Evolutionary conservation across 2,329 filamentous ascomycete genomes (phyloP).

Genomic region (Calonectria honghensis): DNA sequence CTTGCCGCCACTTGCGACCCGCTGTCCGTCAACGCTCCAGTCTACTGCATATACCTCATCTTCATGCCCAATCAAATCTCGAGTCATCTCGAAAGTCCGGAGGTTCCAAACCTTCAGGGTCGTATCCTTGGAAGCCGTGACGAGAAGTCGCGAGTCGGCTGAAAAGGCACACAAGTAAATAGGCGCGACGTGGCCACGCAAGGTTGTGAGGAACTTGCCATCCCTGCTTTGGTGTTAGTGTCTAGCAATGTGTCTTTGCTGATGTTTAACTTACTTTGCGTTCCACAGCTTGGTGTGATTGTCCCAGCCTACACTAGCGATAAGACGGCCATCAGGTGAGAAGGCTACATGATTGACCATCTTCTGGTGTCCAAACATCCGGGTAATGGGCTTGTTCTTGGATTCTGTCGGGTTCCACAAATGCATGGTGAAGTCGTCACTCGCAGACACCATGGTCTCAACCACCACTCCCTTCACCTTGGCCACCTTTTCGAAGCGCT

Average conservation of each 20-base stretch:
- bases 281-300: slow-evolving; percentile 18
- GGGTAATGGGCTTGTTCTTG: slow-evolving; percentile 7
- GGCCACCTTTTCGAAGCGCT: slow-evolving; percentile 13
- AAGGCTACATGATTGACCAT: slow-evolving; percentile 23
- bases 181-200: slow-evolving; percentile 8
- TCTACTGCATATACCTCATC: slow-evolving; percentile 18
- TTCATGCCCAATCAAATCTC: slow-evolving; percentile 12
- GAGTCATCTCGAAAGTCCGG: background rate
- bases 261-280: background rate
- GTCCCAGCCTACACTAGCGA: slow-evolving; percentile 17
- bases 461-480: slow-evolving; percentile 12
- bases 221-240: background rate
- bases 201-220: slow-evolving; percentile 4
- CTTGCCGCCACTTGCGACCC: slow-evolving; percentile 7
- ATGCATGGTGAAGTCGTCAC: slow-evolving; percentile 22
- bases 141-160: slow-evolving; percentile 6
- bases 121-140: slow-evolving; percentile 13
- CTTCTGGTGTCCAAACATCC: slow-evolving; percentile 18
- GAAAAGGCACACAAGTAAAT: slow-evolving; percentile 20
- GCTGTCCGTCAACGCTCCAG: slow-evolving; percentile 20
- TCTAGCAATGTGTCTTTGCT: background rate
- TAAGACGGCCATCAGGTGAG: slow-evolving; percentile 2
- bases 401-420: slow-evolving; percentile 12
- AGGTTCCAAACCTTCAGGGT: slow-evolving; percentile 20
- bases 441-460: slow-evolving; percentile 15